phyloP scores from a whole-genome alignment of 768 basidiomycete species.

The Trametes maxima region DNA sequence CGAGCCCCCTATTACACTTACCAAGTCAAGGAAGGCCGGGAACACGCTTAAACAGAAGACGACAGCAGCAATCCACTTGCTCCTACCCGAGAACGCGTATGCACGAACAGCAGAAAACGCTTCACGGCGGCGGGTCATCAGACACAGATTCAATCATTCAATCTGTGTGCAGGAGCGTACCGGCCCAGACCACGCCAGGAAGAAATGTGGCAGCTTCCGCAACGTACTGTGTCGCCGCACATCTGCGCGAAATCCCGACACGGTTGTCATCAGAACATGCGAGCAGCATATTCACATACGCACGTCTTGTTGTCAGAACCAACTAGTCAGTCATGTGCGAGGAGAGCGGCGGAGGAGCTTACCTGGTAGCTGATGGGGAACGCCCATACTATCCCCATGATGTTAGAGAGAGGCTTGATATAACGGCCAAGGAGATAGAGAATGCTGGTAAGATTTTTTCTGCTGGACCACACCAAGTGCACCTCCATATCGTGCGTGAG shows the following conservation, averaged over 20 bases:
- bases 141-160: background rate
- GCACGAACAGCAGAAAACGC: background rate
- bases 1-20: background rate
- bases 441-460: background rate
- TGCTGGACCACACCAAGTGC: background rate
- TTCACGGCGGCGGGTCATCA: background rate
- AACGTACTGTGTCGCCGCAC: background rate
- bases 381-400: background rate
- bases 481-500: background rate
- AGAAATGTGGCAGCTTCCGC: background rate
- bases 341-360: background rate
- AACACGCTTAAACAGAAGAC: background rate
- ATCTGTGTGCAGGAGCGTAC: background rate
- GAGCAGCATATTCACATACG: background rate
- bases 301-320: background rate
- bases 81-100: background rate
- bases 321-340: no score
- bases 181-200: constrained; percentile 1
- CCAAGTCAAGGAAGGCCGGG: background rate
- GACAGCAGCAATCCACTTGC: background rate
- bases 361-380: background rate
- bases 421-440: background rate
- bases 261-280: no score
- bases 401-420: background rate
- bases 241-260: background rate